Percentiles rank a stretch among this genome's conserved stretches.
These are phyloP conservation scores for Zygosaccharomyces rouxii DNA, from an alignment of 805 yeast genomes.

Conservation along the genomic window DNA sequence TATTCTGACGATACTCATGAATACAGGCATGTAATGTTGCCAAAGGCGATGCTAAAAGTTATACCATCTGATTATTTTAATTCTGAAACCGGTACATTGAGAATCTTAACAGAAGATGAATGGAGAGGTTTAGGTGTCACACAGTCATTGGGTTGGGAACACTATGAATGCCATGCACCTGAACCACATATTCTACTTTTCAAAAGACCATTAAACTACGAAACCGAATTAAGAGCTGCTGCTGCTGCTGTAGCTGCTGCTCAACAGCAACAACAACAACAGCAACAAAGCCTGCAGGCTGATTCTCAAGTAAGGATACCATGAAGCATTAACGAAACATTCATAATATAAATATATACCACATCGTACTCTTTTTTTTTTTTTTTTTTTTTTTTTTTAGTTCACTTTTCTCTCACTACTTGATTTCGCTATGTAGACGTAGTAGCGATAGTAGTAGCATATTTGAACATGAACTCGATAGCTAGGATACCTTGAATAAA, in stretches of 20 bases:
- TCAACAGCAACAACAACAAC: constrained; percentile 21
- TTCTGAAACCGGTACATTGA: constrained; percentile 87
- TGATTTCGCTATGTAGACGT: background rate
- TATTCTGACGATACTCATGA: constrained; percentile 90
- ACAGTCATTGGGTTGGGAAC: constrained; percentile 96
- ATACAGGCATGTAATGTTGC: constrained; percentile 94
- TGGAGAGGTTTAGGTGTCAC: constrained; percentile 99
- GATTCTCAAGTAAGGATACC: constrained; percentile 11
- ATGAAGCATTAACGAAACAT: constrained; percentile 1
- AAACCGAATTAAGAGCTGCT: constrained; percentile 36
- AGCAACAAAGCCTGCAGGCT: constrained; percentile 15
- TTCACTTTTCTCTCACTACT: background rate
- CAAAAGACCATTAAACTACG: constrained; percentile 62
- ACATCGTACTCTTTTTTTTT: background rate
- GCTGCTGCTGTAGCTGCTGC: constrained; percentile 28
- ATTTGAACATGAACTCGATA: background rate
- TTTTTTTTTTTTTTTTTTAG: background rate
- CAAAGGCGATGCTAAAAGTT: constrained; percentile 89
- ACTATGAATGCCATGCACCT: constrained; percentile 96
- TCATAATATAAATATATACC: background rate
- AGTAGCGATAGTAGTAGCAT: background rate
- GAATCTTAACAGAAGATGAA: constrained; percentile 89
- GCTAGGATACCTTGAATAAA: background rate
- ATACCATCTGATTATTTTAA: constrained; percentile 93
- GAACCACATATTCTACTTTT: constrained; percentile 95